Base-by-base conservation (phyloP, 495 filamentous ascomycete species). In the Hypoxylon crocopeplum region DNA sequence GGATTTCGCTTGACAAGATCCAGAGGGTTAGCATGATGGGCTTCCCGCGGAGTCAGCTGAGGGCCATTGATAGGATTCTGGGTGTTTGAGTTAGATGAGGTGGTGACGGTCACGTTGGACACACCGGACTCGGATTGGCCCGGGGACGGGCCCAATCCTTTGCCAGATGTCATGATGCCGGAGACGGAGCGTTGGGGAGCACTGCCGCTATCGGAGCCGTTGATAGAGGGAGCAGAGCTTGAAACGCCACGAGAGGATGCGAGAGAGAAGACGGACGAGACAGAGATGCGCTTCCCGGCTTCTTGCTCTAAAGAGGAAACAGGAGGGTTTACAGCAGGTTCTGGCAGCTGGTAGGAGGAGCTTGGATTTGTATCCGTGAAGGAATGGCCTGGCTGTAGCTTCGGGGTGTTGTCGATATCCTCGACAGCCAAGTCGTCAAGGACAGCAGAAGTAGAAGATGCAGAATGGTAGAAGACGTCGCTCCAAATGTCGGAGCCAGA, bases 191-290 rank as follows among this genome's bases (percentile, higher is more conserved):
- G 69, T 22, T 69, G 69, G n/a, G n/a, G n/a, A 22, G 39, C 50
- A 46, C 44, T 34, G 21, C 67, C 64, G 30, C 37, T 69, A 12
- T 75, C 73, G 52, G 75, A 76, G 17, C 75, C 72, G 70, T 67
- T 71, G 22, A 70, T 67, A 22, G 78, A 77, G 17, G 71, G 68
- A 50, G 75, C 67, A 22, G 79, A 75, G 64, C 77, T 72, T 40
- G 72, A 49, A 30, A 74, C 73, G 15, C 74, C 76, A 33, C 83
- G 79, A 29, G 77, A 80, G 6, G 84, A 86, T 45, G 82, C 80
- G 1, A 88, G 61, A 24, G 86, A 88, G 61, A 86, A 86, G 33
- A 88, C 66, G 7, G 87, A 88, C 10, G 85, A 85, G 48, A 85
- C 79, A 40, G 85, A 88, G 69, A 88, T 76, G 21, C 87, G 82